Evolutionary conservation across 345 rosid species (phyloP).

Genomic region (Turnera subulata): DNA sequence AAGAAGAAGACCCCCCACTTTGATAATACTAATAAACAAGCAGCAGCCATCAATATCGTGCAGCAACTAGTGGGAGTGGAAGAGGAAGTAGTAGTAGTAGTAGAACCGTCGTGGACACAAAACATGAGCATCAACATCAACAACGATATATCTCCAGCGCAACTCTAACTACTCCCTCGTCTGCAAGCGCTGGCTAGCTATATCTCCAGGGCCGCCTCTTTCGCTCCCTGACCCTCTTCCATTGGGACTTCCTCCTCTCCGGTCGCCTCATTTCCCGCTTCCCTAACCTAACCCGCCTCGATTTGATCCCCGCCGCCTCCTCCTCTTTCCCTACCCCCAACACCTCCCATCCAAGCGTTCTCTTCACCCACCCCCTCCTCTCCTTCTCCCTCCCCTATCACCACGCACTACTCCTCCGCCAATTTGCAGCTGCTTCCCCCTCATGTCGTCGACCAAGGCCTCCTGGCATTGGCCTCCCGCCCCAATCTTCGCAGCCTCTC

Average conservation of each 20-base stretch:
- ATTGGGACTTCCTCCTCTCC: conserved; percentile 30
- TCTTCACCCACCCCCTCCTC: conserved; percentile 16
- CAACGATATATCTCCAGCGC: conserved; percentile 12
- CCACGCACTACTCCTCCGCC: too few species aligned
- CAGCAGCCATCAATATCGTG: too few species aligned
- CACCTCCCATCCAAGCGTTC: conserved; percentile 22
- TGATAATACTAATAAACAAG: too few species aligned
- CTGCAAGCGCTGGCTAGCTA: conserved; percentile 36
- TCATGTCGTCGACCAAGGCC: conserved; percentile 36
- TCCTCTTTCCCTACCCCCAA: too few species aligned
- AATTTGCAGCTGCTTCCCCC: too few species aligned
- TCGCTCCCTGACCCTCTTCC: conserved; percentile 24
- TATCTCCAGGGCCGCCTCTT: conserved; percentile 31
- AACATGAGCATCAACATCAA: too few species aligned
- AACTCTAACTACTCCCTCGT: conserved; percentile 22
- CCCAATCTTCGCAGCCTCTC: conserved; percentile 67
- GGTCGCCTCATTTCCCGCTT: conserved; percentile 25
- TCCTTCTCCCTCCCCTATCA: too few species aligned
- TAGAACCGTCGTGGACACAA: too few species aligned
- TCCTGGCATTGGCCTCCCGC: conserved; percentile 14
- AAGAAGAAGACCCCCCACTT: too few species aligned
- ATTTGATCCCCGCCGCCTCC: conserved; percentile 23
- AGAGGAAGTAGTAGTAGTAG: too few species aligned
- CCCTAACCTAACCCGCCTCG: conserved; percentile 26
- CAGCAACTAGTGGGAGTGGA: too few species aligned